Conservation (phyloP, 139 green algal genomes). For the Chlorella vulgaris region DNA sequence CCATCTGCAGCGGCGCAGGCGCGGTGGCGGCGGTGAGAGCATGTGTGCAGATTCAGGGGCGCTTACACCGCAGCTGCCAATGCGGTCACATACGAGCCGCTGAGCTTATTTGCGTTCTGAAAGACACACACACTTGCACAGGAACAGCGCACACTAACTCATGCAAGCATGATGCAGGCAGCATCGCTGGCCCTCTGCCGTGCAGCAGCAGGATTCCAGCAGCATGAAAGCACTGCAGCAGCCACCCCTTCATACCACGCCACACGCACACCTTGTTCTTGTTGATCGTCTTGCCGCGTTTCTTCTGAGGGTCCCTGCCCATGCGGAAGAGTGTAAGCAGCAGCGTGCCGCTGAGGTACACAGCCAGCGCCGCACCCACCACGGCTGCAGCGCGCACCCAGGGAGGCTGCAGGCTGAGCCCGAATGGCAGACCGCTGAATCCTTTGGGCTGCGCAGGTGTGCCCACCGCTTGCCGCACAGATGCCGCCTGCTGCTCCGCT, state of each 20-base stretch:
- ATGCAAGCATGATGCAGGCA: background rate
- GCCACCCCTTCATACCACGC: conserved; percentile 1
- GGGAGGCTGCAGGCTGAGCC: background rate
- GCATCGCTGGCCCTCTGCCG: background rate
- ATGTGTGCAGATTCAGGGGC: background rate
- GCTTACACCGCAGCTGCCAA: background rate
- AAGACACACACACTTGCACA: too few species aligned
- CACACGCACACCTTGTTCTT: conserved; percentile 55
- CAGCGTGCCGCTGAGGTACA: conserved; percentile 59
- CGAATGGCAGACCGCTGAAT: background rate
- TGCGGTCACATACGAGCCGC: background rate
- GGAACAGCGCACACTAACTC: background rate
- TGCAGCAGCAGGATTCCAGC: background rate
- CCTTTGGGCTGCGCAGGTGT: background rate
- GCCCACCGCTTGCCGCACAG: conserved; percentile 2
- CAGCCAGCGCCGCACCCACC: background rate
- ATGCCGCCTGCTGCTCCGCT: conserved; percentile 11
- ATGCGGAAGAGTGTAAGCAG: conserved; percentile 52
- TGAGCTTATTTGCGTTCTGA: too few species aligned
- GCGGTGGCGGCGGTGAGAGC: background rate
- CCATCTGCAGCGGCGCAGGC: conserved; percentile 36
- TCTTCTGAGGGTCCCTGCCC: conserved; percentile 44
- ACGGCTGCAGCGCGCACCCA: conserved; percentile 5
- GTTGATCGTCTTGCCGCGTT: conserved; percentile 69
- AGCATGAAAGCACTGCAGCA: background rate